These are phyloP conservation scores for Mrakia blollopis DNA, from an alignment of 768 basidiomycete species.

Conservation along the genomic window DNA sequence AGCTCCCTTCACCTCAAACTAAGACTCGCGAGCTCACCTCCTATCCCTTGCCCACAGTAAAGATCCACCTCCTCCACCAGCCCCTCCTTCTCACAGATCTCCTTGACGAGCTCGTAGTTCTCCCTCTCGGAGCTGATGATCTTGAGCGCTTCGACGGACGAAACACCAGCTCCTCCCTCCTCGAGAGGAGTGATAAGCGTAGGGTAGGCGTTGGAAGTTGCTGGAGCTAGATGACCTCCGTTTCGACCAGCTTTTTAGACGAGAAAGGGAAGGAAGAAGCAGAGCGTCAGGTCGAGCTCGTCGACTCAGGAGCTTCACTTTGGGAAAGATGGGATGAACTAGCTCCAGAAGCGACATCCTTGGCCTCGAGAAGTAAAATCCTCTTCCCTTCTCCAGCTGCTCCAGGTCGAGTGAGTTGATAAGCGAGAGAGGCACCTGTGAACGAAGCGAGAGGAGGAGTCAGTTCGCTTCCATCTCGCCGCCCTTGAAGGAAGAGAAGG, in stretches of 20 bases:
- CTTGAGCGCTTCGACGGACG: slow-evolving; percentile 13
- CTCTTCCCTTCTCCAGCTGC: slow-evolving; percentile 28
- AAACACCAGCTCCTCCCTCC: slow-evolving; percentile 25
- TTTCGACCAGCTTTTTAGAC: slow-evolving; percentile 26
- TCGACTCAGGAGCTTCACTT: not conserved
- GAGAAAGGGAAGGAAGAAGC: not conserved
- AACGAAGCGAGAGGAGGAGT: not conserved
- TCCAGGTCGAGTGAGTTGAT: slow-evolving; percentile 30
- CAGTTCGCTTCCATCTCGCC: not conserved
- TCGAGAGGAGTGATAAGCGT: slow-evolving; percentile 14
- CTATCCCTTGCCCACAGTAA: slow-evolving; percentile 6
- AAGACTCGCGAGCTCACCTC: slow-evolving; percentile 25
- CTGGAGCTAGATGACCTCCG: slow-evolving; percentile 31
- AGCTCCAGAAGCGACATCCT: slow-evolving; percentile 32
- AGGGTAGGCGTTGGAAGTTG: slow-evolving; percentile 15
- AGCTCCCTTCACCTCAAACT: not conserved
- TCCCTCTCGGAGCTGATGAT: slow-evolving; percentile 27
- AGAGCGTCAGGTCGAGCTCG: not conserved
- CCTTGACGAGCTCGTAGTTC: slow-evolving; percentile 22
- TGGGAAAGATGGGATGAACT: slow-evolving; percentile 13
- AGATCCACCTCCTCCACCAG: slow-evolving; percentile 20
- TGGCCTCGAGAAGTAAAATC: slow-evolving; percentile 29
- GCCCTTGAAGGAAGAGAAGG: not conserved
- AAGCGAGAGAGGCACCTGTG: slow-evolving; percentile 25
- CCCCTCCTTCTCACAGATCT: slow-evolving; percentile 22